Percentiles rank a stretch among this genome's conserved stretches.
phyloP scores from a whole-genome alignment of 2,329 filamentous ascomycete species.

The Colletotrichum sidae region DNA sequence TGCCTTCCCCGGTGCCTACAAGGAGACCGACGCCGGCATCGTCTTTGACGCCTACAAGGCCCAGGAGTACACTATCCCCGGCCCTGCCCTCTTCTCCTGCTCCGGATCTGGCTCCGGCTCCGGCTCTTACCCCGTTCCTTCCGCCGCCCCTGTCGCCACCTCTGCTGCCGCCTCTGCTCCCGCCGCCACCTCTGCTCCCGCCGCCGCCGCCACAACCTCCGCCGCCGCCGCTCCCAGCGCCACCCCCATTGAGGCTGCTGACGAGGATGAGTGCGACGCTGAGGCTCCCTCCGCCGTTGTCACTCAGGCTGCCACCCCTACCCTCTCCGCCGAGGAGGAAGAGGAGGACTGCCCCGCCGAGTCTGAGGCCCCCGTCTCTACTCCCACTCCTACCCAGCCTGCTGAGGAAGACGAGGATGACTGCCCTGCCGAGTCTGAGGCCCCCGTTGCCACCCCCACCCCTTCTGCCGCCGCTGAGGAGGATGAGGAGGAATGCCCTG shows the following conservation, averaged over 20 bases:
- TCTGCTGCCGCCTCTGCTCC: constrained; percentile 15
- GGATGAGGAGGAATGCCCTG: constrained; percentile 30
- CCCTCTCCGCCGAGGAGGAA: background rate
- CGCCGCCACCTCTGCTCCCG: constrained; percentile 12
- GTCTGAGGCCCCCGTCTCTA: constrained; percentile 10
- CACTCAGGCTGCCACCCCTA: constrained; percentile 9
- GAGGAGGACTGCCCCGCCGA: constrained; percentile 33
- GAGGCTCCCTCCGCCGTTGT: background rate
- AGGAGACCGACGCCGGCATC: constrained; percentile 57
- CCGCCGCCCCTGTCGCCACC: constrained; percentile 9
- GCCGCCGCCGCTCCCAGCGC: constrained; percentile 4
- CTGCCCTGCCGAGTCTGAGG: constrained; percentile 30
- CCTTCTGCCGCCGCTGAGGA: background rate
- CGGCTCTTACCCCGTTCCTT: constrained; percentile 22
- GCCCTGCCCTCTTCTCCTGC: constrained; percentile 61
- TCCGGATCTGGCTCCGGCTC: constrained; percentile 41
- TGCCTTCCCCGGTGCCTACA: constrained; percentile 62
- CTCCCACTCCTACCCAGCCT: constrained; percentile 17
- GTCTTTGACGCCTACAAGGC: constrained; percentile 61
- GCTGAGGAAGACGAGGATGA: constrained; percentile 26
- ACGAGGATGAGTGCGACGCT: constrained; percentile 13
- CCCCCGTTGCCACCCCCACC: constrained; percentile 8
- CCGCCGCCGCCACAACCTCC: constrained; percentile 10
- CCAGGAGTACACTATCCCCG: constrained; percentile 57
- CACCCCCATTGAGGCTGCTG: constrained; percentile 11